A percentile compares a stretch with the other conserved stretches of the same genome.
phyloP scores from a whole-genome alignment of 495 filamentous ascomycete species.

The Daldinia caldariorum region DNA sequence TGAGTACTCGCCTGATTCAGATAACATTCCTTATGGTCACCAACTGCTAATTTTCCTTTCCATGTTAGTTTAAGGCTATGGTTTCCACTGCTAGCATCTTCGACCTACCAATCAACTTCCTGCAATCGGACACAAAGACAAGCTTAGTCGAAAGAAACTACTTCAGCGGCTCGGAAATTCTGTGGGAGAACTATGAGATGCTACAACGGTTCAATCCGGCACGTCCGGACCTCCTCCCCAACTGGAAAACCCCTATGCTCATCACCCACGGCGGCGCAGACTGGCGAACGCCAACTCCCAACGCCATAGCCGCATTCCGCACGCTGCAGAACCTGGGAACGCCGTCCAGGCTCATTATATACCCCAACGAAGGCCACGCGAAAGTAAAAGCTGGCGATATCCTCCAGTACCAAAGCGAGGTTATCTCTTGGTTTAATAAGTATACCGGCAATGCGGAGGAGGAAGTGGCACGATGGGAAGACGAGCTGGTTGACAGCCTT shows the following conservation, averaged over 20 bases:
- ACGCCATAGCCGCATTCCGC: constrained; percentile 79
- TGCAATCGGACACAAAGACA: constrained; percentile 21
- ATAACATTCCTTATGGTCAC: neutral
- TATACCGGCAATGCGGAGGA: constrained; percentile 16
- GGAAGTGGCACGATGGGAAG: too few species aligned
- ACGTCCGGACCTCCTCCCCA: constrained; percentile 28
- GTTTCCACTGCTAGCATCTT: constrained; percentile 44
- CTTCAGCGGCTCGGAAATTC: constrained; percentile 23
- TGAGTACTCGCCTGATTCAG: too few species aligned
- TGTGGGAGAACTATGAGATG: constrained; percentile 28
- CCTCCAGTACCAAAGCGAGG: constrained; percentile 72
- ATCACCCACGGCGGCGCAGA: constrained; percentile 69
- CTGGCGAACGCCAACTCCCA: constrained; percentile 73
- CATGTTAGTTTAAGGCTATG: constrained; percentile 43
- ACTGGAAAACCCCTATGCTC: constrained; percentile 48
- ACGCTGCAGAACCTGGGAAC: constrained; percentile 70
- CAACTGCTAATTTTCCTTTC: neutral
- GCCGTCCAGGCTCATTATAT: constrained; percentile 66
- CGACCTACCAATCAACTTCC: constrained; percentile 15
- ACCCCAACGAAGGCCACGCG: constrained; percentile 67
- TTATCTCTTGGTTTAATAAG: constrained; percentile 70
- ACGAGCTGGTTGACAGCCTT: neutral
- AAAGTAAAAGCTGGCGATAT: constrained; percentile 74
- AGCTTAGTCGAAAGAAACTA: neutral
- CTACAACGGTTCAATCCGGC: constrained; percentile 39